Evolutionary conservation across 78 protist genomes (phyloP).

Genomic region (Isochrysis galbana): DNA sequence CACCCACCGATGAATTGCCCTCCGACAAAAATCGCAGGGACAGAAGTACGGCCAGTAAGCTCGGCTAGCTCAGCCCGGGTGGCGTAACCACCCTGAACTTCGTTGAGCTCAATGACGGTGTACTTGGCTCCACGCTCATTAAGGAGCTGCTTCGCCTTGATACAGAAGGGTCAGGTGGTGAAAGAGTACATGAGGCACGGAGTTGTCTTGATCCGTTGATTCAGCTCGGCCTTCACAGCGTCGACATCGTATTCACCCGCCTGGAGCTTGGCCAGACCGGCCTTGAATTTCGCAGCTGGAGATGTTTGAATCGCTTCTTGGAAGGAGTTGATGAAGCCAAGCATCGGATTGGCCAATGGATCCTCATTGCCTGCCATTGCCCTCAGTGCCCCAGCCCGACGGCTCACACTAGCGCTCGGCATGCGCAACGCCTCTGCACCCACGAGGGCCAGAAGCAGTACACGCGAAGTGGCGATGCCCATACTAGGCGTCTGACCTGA

Average conservation of each 20-base stretch:
- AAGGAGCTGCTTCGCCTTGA: conserved; percentile 9
- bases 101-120: not conserved
- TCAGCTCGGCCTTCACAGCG: not conserved
- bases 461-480: no score
- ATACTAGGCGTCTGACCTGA: no score
- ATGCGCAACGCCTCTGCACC: no score
- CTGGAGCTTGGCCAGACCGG: conserved; percentile 12
- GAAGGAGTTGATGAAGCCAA: not conserved
- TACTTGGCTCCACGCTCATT: not conserved
- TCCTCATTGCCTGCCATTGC: not conserved
- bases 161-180: conserved; percentile 28
- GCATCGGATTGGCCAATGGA: not conserved
- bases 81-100: not conserved
- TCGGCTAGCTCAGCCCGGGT: not conserved
- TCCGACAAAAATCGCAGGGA: not conserved
- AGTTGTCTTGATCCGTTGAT: not conserved
- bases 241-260: not conserved
- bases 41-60: not conserved
- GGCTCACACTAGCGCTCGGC: no score
- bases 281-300: not conserved
- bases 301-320: not conserved
- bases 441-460: no score
- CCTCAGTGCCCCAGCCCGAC: no score
- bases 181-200: not conserved
- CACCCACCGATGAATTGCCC: not conserved